Percentiles rank a stretch among this genome's conserved stretches.
Evolutionary conservation across 1,284 basidiomycete species (phyloP).

Genomic region (Bjerkandera adusta): DNA sequence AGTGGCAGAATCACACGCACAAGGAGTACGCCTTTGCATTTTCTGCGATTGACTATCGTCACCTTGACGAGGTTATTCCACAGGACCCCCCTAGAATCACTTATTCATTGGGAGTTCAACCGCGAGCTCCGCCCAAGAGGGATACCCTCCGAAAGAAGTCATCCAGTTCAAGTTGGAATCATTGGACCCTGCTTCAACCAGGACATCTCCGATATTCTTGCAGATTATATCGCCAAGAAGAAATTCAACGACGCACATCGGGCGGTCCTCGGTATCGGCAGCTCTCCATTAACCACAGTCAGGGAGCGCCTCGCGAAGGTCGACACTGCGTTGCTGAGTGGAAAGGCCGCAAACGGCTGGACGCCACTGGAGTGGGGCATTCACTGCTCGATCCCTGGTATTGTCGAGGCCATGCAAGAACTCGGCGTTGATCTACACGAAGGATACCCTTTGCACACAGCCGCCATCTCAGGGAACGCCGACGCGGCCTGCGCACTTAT

Average conservation of each 20-base stretch:
- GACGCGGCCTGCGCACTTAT: neutral
- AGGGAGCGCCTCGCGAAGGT: neutral
- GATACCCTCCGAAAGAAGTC: neutral
- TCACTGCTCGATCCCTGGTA: neutral
- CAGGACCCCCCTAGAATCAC: neutral
- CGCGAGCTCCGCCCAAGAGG: neutral
- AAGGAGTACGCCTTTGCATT: neutral
- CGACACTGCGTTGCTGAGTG: neutral
- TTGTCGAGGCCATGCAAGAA: neutral
- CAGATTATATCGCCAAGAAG: neutral
- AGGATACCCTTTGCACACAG: neutral
- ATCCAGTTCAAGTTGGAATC: neutral
- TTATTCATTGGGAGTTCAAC: neutral
- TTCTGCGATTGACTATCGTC: neutral
- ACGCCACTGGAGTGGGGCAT: constrained; percentile 1
- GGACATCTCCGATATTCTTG: neutral
- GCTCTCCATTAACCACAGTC: neutral
- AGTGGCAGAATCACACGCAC: neutral
- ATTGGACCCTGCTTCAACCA: neutral
- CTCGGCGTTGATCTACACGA: neutral
- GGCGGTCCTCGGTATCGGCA: neutral
- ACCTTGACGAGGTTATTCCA: neutral
- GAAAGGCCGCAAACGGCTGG: neutral
- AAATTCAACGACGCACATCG: neutral
- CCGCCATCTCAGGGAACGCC: neutral